Percentiles rank a stretch among this genome's conserved stretches.
phyloP scores from a whole-genome alignment of 208 protist species.

The Naegleria fowleri region DNA sequence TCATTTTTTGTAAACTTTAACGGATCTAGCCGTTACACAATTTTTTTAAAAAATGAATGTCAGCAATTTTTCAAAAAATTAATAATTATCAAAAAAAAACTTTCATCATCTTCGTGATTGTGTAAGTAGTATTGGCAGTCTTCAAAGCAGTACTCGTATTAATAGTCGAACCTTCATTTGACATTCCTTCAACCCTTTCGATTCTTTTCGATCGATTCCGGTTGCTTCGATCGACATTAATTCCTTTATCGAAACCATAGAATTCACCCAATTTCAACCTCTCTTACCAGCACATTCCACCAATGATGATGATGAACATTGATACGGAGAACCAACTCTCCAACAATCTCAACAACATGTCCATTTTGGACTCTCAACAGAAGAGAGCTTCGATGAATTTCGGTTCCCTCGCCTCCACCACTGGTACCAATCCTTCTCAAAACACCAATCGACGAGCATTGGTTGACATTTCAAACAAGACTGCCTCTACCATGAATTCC shows the following conservation, averaged over 20 bases:
- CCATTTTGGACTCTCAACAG: not conserved
- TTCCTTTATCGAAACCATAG: no score
- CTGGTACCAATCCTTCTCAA: not conserved
- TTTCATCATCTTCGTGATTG: not conserved
- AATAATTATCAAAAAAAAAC: not conserved
- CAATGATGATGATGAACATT: not conserved
- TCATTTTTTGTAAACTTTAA: not conserved
- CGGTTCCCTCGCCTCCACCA: not conserved
- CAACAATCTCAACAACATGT: not conserved
- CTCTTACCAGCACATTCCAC: no score
- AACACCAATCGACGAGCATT: not conserved
- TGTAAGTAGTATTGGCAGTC: not conserved
- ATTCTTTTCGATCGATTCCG: not conserved
- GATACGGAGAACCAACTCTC: not conserved
- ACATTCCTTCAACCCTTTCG: not conserved
- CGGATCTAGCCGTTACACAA: not conserved
- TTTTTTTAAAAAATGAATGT: not conserved
- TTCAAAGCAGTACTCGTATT: no score
- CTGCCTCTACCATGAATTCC: not conserved
- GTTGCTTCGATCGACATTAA: not conserved
- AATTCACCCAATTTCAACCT: no score
- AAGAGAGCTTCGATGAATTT: not conserved
- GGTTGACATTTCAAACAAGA: not conserved
- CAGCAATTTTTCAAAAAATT: not conserved
- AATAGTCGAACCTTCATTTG: not conserved